Percentiles rank a stretch among this genome's conserved stretches.
These are phyloP conservation scores for Solanum lignicaule DNA, from an alignment of 257 asterid species.

Conservation along the genomic window DNA sequence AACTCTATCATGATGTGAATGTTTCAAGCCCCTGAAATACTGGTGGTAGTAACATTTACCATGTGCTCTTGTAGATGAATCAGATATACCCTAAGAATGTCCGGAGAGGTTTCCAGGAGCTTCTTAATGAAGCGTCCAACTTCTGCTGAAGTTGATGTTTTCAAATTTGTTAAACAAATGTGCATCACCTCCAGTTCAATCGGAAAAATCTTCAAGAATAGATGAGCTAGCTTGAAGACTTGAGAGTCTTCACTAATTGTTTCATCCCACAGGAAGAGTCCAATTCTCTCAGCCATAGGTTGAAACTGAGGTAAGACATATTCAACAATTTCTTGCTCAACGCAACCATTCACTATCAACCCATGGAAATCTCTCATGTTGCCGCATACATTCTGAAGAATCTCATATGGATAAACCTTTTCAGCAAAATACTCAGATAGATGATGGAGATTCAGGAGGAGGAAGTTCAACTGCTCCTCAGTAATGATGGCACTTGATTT, in stretches of 20 bases:
- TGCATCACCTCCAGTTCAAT: neutral
- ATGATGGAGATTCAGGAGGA: neutral
- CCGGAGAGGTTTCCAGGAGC: neutral
- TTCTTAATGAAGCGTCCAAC: neutral
- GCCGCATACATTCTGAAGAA: neutral
- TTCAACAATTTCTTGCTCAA: neutral
- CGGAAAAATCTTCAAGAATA: neutral
- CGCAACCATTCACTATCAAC: neutral
- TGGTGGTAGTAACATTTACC: neutral
- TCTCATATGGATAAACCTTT: neutral
- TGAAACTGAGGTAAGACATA: neutral
- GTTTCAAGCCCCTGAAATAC: too few relatives aligned
- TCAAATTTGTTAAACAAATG: neutral
- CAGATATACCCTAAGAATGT: neutral
- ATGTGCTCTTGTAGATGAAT: neutral
- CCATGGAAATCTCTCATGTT: neutral
- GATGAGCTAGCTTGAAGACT: neutral
- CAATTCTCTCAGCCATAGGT: neutral
- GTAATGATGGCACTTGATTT: neutral
- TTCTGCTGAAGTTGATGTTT: neutral
- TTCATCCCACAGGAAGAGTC: neutral
- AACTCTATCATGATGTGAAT: too few relatives aligned
- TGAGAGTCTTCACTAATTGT: neutral
- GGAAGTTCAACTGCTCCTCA: neutral
- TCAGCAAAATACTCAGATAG: neutral